These are phyloP conservation scores for Helichrysum umbraculigerum DNA, from an alignment of 129 eudicot species.

Conservation along the genomic window DNA sequence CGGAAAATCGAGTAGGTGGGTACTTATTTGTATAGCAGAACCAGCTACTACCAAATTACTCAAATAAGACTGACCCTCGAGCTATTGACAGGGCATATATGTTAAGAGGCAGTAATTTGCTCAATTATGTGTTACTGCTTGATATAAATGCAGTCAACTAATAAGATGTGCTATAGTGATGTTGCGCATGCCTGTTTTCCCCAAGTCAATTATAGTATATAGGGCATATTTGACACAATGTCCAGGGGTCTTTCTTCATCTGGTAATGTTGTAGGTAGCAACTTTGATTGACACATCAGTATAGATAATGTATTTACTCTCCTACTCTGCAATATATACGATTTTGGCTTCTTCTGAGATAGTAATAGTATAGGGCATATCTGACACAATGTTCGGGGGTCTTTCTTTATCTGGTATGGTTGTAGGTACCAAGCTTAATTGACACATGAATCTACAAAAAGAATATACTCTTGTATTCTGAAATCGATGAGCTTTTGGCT, in stretches of 20 bases:
- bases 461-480: background rate
- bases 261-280: too few relatives aligned
- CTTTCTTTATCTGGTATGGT: too few relatives aligned
- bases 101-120: background rate
- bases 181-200: background rate
- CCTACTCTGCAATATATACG: too few relatives aligned
- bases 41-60: slow-evolving; percentile 10
- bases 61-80: background rate
- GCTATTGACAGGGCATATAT: slow-evolving; percentile 3
- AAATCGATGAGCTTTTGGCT: background rate
- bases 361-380: background rate
- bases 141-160: background rate
- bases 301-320: too few relatives aligned
- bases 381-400: background rate
- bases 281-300: too few relatives aligned
- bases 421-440: too few relatives aligned
- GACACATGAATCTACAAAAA: too few relatives aligned
- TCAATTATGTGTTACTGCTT: too few relatives aligned
- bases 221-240: too few relatives aligned
- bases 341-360: background rate
- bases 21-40: background rate
- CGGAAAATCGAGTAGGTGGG: background rate
- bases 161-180: slow-evolving; percentile 10
- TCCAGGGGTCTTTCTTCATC: too few relatives aligned
- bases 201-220: too few relatives aligned